These are phyloP conservation scores for Trichophyton schoenleinii DNA, from an alignment of 2,329 filamentous ascomycete species.

Conservation along the genomic window DNA sequence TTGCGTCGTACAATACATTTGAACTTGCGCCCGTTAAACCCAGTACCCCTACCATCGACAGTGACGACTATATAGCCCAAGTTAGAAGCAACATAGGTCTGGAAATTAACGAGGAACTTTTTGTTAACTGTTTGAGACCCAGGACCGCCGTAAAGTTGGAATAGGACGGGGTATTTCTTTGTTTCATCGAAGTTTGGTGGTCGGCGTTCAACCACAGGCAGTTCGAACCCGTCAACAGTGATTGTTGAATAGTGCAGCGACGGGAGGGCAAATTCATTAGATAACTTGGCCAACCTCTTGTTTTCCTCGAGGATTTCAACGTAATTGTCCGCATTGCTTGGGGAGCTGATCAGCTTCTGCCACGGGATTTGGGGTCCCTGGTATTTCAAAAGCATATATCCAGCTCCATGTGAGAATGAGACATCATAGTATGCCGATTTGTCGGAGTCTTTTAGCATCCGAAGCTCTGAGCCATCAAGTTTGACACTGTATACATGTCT, in stretches of 20 bases:
- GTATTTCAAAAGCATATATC: conserved; percentile 76
- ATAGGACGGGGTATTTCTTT: conserved; percentile 85
- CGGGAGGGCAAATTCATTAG: conserved; percentile 67
- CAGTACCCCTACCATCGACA: conserved; percentile 85
- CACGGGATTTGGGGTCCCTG: conserved; percentile 74
- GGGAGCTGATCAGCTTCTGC: conserved; percentile 81
- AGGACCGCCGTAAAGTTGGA: conserved; percentile 87
- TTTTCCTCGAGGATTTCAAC: conserved; percentile 71
- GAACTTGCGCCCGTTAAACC: conserved; percentile 72
- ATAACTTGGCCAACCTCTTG: conserved; percentile 52
- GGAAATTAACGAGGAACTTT: conserved; percentile 72
- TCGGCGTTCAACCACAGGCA: conserved; percentile 68
- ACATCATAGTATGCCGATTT: conserved; percentile 66
- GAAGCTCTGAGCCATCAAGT: conserved; percentile 62
- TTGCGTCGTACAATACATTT: conserved; percentile 72
- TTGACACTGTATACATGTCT: conserved; percentile 85
- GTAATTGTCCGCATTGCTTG: conserved; percentile 47
- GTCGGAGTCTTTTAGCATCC: conserved; percentile 59
- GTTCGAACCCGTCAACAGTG: conserved; percentile 63
- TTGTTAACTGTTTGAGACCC: conserved; percentile 82
- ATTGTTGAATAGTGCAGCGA: conserved; percentile 71
- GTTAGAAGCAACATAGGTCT: conserved; percentile 71
- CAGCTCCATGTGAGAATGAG: conserved; percentile 71
- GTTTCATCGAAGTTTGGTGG: conserved; percentile 76
- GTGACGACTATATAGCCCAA: conserved; percentile 92